Base-by-base conservation (phyloP, 2,329 filamentous ascomycete genomes). In the Diaporthe sp. region DNA sequence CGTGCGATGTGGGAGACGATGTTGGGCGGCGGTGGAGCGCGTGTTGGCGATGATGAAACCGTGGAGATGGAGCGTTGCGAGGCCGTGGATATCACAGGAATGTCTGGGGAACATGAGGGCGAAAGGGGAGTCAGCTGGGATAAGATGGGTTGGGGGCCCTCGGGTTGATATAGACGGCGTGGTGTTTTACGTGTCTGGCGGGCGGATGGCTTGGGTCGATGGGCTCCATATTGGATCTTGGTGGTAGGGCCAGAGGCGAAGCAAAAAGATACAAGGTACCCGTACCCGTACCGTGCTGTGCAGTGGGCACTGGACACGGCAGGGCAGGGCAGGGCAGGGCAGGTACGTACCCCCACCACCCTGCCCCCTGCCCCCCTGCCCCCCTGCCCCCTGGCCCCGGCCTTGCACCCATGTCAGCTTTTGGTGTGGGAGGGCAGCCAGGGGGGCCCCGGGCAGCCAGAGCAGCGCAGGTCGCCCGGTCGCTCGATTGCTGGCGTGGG, bases 111-210 rank as follows among this genome's bases (percentile, higher is more conserved):
- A 39, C 51, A 75, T 75, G 73, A 65, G 57, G 59, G 28, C 42
- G 69, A 61, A 67, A 37, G 67, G 62, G 55, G 65, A 73, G 72
- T 73, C 59, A 73, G 62, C 62, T 61, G 44, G 71, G 59, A 65
- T 73, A 58, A 46, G 55, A 72, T 62, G 70, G 62, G 53, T 61
- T 75, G 72, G 70, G 74, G 74, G 74, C 70, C 70, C 74, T 73
- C 59, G 55, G 70, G 67, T 49, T 73, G 74, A 73, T 75, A 75
- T 75, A 75, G 70, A 74, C 62, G 59, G 61, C 70, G 74, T 73
- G 74, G 74, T 75, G 74, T 75, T 75, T 75, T 75, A 55, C 67
- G 53, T 73, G 74, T 73, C 70, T 69, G 71, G 74, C 37, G 39
- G 68, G 51, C 51, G 46, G 70, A 61, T 42, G 70, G 73, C 73